Conservation (phyloP, 2,329 filamentous ascomycete species). For the Aspergillus ustus region DNA sequence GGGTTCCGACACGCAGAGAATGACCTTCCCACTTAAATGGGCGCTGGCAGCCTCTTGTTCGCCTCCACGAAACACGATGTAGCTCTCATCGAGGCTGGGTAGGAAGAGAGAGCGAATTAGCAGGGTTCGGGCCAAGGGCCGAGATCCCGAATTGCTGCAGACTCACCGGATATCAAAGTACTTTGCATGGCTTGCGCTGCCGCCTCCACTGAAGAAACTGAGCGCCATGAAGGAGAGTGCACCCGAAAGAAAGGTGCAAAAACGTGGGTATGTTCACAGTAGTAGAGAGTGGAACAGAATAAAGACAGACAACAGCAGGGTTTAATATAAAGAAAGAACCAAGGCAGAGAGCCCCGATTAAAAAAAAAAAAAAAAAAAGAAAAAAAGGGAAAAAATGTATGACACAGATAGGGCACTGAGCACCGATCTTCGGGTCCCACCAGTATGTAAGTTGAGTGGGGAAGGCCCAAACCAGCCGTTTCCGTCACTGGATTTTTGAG, state of each 20-base stretch:
- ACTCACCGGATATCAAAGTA: conserved; percentile 55
- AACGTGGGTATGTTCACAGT: neutral
- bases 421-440: conserved; percentile 48
- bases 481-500: conserved; percentile 29
- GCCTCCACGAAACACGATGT: conserved; percentile 76
- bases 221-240: conserved; percentile 44
- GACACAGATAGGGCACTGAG: conserved; percentile 27
- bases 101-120: conserved; percentile 23
- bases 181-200: conserved; percentile 51
- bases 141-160: conserved; percentile 19
- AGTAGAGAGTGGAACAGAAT: conserved; percentile 6
- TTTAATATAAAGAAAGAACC: conserved; percentile 18
- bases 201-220: conserved; percentile 50
- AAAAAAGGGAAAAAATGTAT: conserved; percentile 23
- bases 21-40: conserved; percentile 72
- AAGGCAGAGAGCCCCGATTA: conserved; percentile 10
- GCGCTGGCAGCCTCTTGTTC: conserved; percentile 78
- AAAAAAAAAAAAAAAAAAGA: conserved; percentile 11
- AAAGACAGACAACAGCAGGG: conserved; percentile 2
- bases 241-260: conserved; percentile 1
- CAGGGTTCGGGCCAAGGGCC: conserved; percentile 13
- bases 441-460: conserved; percentile 18
- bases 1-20: conserved; percentile 72
- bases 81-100: conserved; percentile 73
- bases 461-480: conserved; percentile 31